Conservation (phyloP, 1,284 basidiomycete genomes). For the Paramarasmius palmivorus region DNA sequence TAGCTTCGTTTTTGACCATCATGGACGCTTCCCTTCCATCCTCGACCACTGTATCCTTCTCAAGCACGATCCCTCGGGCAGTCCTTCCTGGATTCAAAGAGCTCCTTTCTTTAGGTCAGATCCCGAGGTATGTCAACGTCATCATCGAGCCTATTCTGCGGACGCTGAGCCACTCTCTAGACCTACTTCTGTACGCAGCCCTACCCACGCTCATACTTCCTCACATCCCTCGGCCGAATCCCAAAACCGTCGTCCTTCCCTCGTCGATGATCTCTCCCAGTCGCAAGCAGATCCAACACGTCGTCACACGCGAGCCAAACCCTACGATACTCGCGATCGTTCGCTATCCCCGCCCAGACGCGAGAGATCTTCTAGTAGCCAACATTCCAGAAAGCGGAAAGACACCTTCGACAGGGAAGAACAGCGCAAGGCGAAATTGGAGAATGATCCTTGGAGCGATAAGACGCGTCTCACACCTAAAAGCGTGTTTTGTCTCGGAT, state of each 20-base stretch:
- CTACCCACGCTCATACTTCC: too few relatives aligned
- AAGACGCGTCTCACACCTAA: conserved; percentile 6
- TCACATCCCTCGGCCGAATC: too few relatives aligned
- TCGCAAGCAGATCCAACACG: too few relatives aligned
- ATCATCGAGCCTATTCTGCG: not conserved
- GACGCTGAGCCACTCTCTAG: not conserved
- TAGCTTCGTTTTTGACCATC: not conserved
- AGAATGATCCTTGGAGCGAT: conserved; percentile 10
- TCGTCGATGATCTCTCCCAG: too few relatives aligned
- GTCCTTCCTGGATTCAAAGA: not conserved
- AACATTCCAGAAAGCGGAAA: not conserved
- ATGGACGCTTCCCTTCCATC: not conserved
- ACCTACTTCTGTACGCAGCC: not conserved
- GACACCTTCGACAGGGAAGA: conserved; percentile 10
- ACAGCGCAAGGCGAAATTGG: conserved; percentile 10
- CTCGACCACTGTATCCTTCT: not conserved
- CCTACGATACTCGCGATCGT: not conserved
- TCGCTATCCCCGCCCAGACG: not conserved
- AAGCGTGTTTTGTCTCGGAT: conserved; percentile 10
- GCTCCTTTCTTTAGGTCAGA: not conserved
- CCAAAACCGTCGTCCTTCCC: too few relatives aligned
- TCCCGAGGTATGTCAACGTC: not conserved
- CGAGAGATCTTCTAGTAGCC: not conserved
- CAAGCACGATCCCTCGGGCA: not conserved
- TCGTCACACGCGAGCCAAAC: not conserved